Conservation (phyloP, 352 stramenopile genomes). For the Pythium brassicae region DNA sequence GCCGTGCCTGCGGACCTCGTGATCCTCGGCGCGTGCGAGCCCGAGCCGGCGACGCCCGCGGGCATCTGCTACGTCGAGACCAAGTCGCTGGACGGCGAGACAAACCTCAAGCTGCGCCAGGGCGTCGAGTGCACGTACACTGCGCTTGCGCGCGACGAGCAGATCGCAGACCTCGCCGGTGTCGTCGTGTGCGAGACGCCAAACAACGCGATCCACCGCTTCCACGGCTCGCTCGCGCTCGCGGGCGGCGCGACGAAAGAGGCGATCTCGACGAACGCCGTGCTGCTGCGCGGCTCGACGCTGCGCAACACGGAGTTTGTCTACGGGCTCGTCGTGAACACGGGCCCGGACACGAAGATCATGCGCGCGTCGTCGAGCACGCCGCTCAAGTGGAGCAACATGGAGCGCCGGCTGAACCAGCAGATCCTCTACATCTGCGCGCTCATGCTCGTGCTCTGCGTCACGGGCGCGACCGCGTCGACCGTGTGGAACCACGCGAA, state of each 20-base stretch:
- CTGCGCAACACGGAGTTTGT: slow-evolving; percentile 91
- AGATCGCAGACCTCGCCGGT: slow-evolving; percentile 47
- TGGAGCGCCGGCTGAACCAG: slow-evolving; percentile 74
- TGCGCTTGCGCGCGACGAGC: slow-evolving; percentile 40
- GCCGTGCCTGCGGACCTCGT: slow-evolving; percentile 84
- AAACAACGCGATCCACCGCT: slow-evolving; percentile 90
- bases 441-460: slow-evolving; percentile 74
- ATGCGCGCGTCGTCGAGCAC: slow-evolving; percentile 82
- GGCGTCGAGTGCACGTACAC: slow-evolving; percentile 78
- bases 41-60: slow-evolving; percentile 50
- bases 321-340: slow-evolving; percentile 91
- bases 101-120: slow-evolving; percentile 90
- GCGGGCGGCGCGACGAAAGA: slow-evolving; percentile 55
- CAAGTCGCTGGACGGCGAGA: slow-evolving; percentile 92
- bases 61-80: slow-evolving; percentile 92
- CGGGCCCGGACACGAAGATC: slow-evolving; percentile 86
- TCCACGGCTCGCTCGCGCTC: slow-evolving; percentile 82
- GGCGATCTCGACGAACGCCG: slow-evolving; percentile 67
- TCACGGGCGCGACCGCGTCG: slow-evolving; percentile 57
- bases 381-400: slow-evolving; percentile 87
- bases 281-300: slow-evolving; percentile 85
- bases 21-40: slow-evolving; percentile 80
- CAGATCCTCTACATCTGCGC: slow-evolving; percentile 84
- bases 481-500: slow-evolving; percentile 68
- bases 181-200: slow-evolving; percentile 76